These are phyloP conservation scores for Glarea lozoyensis DNA, from an alignment of 495 filamentous ascomycete species.

Conservation along the genomic window DNA sequence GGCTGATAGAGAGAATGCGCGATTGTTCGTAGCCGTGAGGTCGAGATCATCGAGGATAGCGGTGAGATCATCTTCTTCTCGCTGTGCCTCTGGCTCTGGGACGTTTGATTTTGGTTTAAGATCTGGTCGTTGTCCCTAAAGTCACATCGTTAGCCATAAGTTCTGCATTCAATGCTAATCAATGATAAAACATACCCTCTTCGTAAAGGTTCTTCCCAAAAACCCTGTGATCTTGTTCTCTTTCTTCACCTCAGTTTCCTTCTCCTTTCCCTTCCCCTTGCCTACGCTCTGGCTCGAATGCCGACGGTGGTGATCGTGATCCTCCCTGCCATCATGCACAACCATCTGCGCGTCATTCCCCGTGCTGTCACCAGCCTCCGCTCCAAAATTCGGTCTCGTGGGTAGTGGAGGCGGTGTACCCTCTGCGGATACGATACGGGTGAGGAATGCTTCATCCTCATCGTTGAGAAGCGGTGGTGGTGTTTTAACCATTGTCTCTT, in stretches of 20 bases:
- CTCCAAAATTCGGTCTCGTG: slow-evolving; percentile 10
- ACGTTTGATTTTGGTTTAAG: slow-evolving; percentile 7
- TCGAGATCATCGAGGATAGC: slow-evolving; percentile 71
- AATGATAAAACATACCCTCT: slow-evolving; percentile 11
- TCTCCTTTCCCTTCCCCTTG: slow-evolving; percentile 13
- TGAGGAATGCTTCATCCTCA: slow-evolving; percentile 22
- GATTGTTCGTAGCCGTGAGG: slow-evolving; percentile 65
- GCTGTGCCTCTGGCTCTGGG: slow-evolving; percentile 28
- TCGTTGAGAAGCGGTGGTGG: slow-evolving; percentile 17
- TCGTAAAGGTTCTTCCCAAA: slow-evolving; percentile 10
- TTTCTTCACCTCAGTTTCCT: slow-evolving; percentile 9
- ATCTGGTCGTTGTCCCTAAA: background rate
- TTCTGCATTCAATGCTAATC: no score
- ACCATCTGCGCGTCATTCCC: slow-evolving; percentile 14
- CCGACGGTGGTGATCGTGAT: background rate
- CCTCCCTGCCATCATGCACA: slow-evolving; percentile 8
- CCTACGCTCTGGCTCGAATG: background rate
- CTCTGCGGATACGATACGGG: slow-evolving; percentile 19
- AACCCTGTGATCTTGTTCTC: slow-evolving; percentile 15
- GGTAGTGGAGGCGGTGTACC: slow-evolving; percentile 21
- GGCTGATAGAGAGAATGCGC: slow-evolving; percentile 69
- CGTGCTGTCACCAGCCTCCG: slow-evolving; percentile 15
- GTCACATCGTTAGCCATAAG: no score
- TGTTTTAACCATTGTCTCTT: slow-evolving; percentile 10
- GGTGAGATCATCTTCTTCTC: slow-evolving; percentile 67